Evolutionary conservation across 768 basidiomycete genomes (phyloP).

Genomic region (Serendipita sp.): DNA sequence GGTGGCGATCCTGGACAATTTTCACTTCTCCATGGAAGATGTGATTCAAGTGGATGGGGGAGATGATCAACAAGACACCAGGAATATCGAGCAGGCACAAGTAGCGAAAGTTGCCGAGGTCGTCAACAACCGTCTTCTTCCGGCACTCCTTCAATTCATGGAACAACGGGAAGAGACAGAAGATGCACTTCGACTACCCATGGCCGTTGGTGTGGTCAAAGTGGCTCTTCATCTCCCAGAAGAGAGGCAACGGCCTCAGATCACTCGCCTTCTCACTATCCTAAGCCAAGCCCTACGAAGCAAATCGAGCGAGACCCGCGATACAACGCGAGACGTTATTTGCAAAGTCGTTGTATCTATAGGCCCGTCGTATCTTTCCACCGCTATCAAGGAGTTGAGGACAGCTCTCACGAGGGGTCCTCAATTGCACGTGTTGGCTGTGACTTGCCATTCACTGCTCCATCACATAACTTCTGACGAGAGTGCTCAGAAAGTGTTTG

Average conservation of each 20-base stretch:
- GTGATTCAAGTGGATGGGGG: slow-evolving; percentile 20
- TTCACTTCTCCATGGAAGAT: slow-evolving; percentile 71
- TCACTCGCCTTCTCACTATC: slow-evolving; percentile 62
- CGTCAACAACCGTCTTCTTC: slow-evolving; percentile 62
- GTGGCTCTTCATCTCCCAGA: slow-evolving; percentile 70
- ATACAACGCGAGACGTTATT: slow-evolving; percentile 68
- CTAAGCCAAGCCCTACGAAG: slow-evolving; percentile 86
- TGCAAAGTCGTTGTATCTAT: slow-evolving; percentile 60
- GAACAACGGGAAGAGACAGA: slow-evolving; percentile 75
- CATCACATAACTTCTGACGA: slow-evolving; percentile 60
- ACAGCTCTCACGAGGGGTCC: slow-evolving; percentile 78
- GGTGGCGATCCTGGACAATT: slow-evolving; percentile 73
- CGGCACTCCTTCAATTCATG: slow-evolving; percentile 60
- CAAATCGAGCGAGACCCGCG: slow-evolving; percentile 82
- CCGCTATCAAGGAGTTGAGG: slow-evolving; percentile 66
- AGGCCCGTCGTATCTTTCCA: slow-evolving; percentile 58
- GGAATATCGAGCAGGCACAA: slow-evolving; percentile 8
- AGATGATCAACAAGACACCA: slow-evolving; percentile 14
- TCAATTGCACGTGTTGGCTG: slow-evolving; percentile 84
- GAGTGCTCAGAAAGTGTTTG: slow-evolving; percentile 33
- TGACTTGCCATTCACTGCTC: slow-evolving; percentile 65
- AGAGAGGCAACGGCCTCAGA: slow-evolving; percentile 45
- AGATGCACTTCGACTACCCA: slow-evolving; percentile 72
- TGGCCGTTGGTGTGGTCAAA: slow-evolving; percentile 73
- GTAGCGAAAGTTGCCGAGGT: slow-evolving; percentile 45